phyloP scores from a whole-genome alignment of 2,329 filamentous ascomycete genomes.

The Didymella pomorum region DNA sequence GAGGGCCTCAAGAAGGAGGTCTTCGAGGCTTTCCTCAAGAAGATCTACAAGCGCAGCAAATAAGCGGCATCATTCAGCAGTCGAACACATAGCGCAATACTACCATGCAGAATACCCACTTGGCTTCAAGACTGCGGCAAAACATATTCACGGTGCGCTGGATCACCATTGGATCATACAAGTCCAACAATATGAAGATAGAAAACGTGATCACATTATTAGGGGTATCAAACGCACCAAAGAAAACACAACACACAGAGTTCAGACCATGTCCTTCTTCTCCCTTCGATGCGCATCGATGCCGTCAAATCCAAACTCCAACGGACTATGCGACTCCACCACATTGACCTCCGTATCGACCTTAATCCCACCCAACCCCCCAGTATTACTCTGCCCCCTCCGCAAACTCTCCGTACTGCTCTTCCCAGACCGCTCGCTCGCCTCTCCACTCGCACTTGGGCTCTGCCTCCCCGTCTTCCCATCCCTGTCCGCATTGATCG shows the following conservation, averaged over 20 bases:
- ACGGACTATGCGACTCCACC: not conserved
- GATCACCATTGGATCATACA: too few relatives aligned
- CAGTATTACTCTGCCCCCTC: not conserved
- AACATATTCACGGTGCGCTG: too few relatives aligned
- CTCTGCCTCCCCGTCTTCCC: not conserved
- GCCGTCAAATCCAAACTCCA: conserved; percentile 1
- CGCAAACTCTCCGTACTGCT: conserved; percentile 19
- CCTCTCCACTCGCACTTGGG: conserved; percentile 2
- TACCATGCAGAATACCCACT: conserved; percentile 10
- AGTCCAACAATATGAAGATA: not conserved
- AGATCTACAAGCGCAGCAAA: conserved; percentile 99
- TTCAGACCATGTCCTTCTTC: conserved; percentile 4
- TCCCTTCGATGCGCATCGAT: not conserved
- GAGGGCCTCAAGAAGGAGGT: conserved; percentile 88
- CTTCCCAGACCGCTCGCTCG: conserved; percentile 12
- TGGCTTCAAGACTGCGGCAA: too few relatives aligned
- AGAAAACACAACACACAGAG: not conserved
- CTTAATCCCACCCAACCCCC: conserved; percentile 6
- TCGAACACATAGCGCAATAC: not conserved
- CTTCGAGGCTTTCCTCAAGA: conserved; percentile 87
- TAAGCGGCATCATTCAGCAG: conserved; percentile 56
- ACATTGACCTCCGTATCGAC: conserved; percentile 20
- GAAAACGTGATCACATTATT: not conserved
- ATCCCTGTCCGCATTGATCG: conserved; percentile 20
- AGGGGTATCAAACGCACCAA: conserved; percentile 5